Conservation (phyloP, 768 basidiomycete genomes). For the Lactarius hatsudake region DNA sequence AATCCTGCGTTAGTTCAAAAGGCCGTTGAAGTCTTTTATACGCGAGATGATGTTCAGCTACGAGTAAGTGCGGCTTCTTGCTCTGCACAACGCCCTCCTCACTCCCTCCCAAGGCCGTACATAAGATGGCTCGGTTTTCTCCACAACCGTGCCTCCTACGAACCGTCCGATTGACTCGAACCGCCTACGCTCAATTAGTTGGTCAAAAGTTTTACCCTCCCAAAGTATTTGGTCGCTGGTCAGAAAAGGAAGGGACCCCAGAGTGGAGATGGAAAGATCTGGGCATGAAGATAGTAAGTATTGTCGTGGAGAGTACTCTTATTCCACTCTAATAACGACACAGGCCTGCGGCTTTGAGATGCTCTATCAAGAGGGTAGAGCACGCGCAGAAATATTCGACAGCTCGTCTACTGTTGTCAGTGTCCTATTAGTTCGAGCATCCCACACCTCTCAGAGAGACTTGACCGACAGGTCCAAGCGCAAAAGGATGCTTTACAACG, state of each 20-base stretch:
- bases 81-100: neutral
- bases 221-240: slow-evolving; percentile 78
- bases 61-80: slow-evolving; percentile 52
- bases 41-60: slow-evolving; percentile 86
- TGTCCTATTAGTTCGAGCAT: slow-evolving; percentile 7
- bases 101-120: slow-evolving; percentile 56
- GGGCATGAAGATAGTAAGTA: slow-evolving; percentile 87
- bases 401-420: slow-evolving; percentile 49
- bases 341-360: slow-evolving; percentile 97
- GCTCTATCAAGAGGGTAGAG: slow-evolving; percentile 82
- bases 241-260: slow-evolving; percentile 55
- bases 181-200: slow-evolving; percentile 89
- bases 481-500: slow-evolving; percentile 65
- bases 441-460: neutral
- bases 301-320: neutral
- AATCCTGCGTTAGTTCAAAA: slow-evolving; percentile 76
- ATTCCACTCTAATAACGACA: neutral
- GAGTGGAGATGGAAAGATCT: slow-evolving; percentile 80
- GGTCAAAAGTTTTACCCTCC: slow-evolving; percentile 93
- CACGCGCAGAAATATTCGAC: slow-evolving; percentile 46
- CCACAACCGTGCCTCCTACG: slow-evolving; percentile 62
- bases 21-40: slow-evolving; percentile 92
- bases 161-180: slow-evolving; percentile 76
- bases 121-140: slow-evolving; percentile 88
- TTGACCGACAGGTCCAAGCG: slow-evolving; percentile 50